These are phyloP conservation scores for Acacia pycnantha DNA, from an alignment of 331 rosid genomes.

Conservation along the genomic window DNA sequence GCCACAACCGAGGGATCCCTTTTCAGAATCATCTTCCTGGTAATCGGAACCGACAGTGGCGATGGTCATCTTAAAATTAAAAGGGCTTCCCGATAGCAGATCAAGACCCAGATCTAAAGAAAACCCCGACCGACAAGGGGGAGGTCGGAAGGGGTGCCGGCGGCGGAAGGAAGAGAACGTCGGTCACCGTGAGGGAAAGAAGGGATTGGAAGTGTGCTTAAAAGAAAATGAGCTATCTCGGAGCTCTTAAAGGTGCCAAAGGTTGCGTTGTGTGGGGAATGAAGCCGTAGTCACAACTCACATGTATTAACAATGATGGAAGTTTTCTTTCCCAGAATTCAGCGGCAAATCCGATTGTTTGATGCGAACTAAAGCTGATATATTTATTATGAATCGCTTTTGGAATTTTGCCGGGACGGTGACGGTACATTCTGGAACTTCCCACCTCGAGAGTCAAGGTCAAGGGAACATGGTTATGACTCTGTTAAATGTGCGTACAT, in stretches of 20 bases:
- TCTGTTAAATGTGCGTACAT: too few relatives aligned
- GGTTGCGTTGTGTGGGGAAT: background rate
- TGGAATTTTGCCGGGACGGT: background rate
- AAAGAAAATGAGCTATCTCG: background rate
- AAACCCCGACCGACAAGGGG: background rate
- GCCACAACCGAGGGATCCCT: slow-evolving; percentile 19
- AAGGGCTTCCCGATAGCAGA: background rate
- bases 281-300: background rate
- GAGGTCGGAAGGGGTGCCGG: background rate
- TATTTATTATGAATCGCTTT: background rate
- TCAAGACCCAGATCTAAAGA: background rate
- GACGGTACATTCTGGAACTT: background rate
- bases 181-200: background rate
- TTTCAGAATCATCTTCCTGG: slow-evolving; percentile 29
- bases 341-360: background rate
- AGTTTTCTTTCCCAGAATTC: background rate
- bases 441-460: background rate
- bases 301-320: background rate
- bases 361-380: background rate
- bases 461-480: background rate
- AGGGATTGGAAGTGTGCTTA: background rate
- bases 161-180: slow-evolving; percentile 11
- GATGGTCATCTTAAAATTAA: slow-evolving; percentile 21
- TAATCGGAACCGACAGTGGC: slow-evolving; percentile 32
- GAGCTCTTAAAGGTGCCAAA: background rate